Evolutionary conservation across 108 stramenopile genomes (phyloP), one percentile per base, ranked within the genome.

Genomic region (Skeletonema costatum): DNA sequence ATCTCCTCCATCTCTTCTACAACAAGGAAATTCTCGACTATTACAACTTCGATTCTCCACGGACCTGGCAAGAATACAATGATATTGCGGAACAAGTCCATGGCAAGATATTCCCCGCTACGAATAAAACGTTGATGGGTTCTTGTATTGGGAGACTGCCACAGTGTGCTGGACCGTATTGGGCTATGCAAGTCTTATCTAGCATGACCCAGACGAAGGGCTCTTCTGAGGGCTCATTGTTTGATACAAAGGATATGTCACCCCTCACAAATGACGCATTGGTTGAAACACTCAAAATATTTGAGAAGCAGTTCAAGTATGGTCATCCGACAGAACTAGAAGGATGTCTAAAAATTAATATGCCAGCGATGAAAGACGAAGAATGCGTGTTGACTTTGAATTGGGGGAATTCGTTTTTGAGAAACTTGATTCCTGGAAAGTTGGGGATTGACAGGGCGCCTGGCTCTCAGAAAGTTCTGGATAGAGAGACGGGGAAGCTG

Each of bases 1-100:
- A 88, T 64, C 44, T 76, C 0, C 30, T 73, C 12, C 42, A 58
- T 31, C 56, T 88, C 41, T 86, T 64, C 68, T 88, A 86, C 58
- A 71, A 85, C 10, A 76, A 76, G 71, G 87, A 88, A 38, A 48
- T 88, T 29, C 78, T 88, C 48, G 60, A 83, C 2, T 39, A 69
- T 56, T 74, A 72, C 60, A 70, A 73, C 19, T n/a, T 77, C 29
- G 41, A 68, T 5, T 60, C 83, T 2, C 87, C 87, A 9, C 51
- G 83, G 21, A 88, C 87, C 1, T 88, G 87, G 87, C 80, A 86
- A 12, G 87, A 81, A 50, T 88, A 88, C 68, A 74, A 58, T 17
- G 61, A 72, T 5, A 82, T 63, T 8, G 85, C 87, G 5, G 29
- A 74, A 8, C 17, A 32, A 6, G 58, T 86, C 39, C 76, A 81